Percentiles rank a stretch among this genome's conserved stretches.
phyloP scores from a whole-genome alignment of 1,139 yeast species.

The Yamadazyma diospyri region DNA sequence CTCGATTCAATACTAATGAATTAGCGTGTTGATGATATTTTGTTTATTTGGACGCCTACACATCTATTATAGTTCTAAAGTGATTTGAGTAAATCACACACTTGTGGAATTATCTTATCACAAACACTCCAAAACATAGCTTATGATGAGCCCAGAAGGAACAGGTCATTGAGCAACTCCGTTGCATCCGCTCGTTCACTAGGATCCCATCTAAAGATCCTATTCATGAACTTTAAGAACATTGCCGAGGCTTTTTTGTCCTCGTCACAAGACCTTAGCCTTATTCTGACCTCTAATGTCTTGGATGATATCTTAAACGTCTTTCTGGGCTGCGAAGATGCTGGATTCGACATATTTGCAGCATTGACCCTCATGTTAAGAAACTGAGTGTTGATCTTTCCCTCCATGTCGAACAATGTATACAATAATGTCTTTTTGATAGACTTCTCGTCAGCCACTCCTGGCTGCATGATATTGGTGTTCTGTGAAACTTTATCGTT shows the following conservation, averaged over 20 bases:
- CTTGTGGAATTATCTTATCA: too few relatives aligned
- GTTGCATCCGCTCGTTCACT: conserved; percentile 38
- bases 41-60: too few relatives aligned
- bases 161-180: conserved; percentile 40
- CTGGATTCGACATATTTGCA: conserved; percentile 15
- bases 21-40: too few relatives aligned
- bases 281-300: conserved; percentile 41
- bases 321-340: conserved; percentile 16
- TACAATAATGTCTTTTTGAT: conserved; percentile 31
- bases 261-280: conserved; percentile 31
- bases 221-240: conserved; percentile 32
- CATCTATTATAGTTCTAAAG: too few relatives aligned
- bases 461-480: conserved; percentile 9
- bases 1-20: too few relatives aligned
- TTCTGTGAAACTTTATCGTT: conserved; percentile 9
- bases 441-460: conserved; percentile 22
- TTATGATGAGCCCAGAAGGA: too few relatives aligned
- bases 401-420: conserved; percentile 39
- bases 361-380: conserved; percentile 24
- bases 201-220: conserved; percentile 57
- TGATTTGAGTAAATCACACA: too few relatives aligned
- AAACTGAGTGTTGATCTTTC: conserved; percentile 31
- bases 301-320: conserved; percentile 27
- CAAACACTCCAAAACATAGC: too few relatives aligned
- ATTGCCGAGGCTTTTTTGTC: conserved; percentile 13